A percentile compares a stretch with the other conserved stretches of the same genome.
These are phyloP conservation scores for Leucoagaricus sp. DNA, from an alignment of 1,284 basidiomycete genomes.

Conservation along the genomic window DNA sequence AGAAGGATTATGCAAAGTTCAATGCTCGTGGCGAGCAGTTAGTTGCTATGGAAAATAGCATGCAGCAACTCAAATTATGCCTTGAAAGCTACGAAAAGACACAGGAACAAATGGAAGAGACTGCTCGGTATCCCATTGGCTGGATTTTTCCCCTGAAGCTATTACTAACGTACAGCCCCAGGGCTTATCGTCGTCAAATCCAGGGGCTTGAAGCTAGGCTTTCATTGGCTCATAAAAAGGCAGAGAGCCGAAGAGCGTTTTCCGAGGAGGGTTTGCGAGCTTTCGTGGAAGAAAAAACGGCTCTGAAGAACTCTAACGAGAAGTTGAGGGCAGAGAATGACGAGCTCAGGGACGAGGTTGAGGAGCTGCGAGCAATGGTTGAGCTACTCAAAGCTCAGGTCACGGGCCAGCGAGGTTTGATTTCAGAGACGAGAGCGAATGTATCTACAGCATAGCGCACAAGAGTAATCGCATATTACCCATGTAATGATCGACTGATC, in stretches of 20 bases:
- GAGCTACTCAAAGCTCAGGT: slow-evolving; percentile 61
- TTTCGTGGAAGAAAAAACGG: slow-evolving; percentile 46
- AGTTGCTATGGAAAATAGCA: slow-evolving; percentile 51
- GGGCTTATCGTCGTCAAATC: slow-evolving; percentile 55
- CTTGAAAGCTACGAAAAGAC: slow-evolving; percentile 56
- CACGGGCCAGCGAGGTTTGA: slow-evolving; percentile 46
- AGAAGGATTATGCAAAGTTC: slow-evolving; percentile 69
- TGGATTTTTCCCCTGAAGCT: background rate
- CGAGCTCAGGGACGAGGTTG: slow-evolving; percentile 61
- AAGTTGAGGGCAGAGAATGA: slow-evolving; percentile 58
- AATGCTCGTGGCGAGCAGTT: slow-evolving; percentile 64
- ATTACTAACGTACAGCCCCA: slow-evolving; percentile 25
- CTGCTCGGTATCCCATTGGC: slow-evolving; percentile 48
- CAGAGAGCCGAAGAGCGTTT: slow-evolving; percentile 20
- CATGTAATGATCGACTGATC: too few relatives aligned
- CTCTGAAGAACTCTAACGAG: slow-evolving; percentile 47
- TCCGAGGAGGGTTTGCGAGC: slow-evolving; percentile 34
- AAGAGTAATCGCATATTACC: too few relatives aligned
- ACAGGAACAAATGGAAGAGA: slow-evolving; percentile 51
- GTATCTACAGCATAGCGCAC: slow-evolving; percentile 8
- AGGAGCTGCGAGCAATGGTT: slow-evolving; percentile 73
- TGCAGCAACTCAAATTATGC: slow-evolving; percentile 63
- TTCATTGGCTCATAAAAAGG: slow-evolving; percentile 33
- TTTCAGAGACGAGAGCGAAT: slow-evolving; percentile 34
- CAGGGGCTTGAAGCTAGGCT: slow-evolving; percentile 59